A percentile compares a stretch with the other conserved stretches of the same genome.
Conservation (phyloP, 768 basidiomycete genomes). For the Lyophyllum semitale region DNA sequence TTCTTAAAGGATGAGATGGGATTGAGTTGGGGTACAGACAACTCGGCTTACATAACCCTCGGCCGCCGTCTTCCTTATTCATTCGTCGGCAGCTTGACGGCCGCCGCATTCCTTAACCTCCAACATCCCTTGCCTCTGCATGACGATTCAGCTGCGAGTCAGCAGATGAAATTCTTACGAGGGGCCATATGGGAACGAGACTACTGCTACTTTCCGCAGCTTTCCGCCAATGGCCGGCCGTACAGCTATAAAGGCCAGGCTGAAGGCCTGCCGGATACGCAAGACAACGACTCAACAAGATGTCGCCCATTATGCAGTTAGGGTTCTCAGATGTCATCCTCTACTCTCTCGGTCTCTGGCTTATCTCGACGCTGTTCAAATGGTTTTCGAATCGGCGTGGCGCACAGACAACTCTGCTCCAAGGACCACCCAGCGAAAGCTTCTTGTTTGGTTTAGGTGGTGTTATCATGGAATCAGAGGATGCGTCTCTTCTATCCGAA, state of each 20-base stretch:
- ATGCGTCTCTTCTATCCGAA: conserved; percentile 38
- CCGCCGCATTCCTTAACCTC: background rate
- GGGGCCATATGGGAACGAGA: no score
- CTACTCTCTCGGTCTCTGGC: conserved; percentile 6
- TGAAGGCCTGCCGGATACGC: background rate
- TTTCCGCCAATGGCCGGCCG: no score
- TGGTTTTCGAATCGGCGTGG: background rate
- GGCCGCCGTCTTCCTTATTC: background rate
- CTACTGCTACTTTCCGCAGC: no score
- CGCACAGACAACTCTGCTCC: conserved; percentile 32
- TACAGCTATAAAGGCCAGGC: background rate
- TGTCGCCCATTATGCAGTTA: conserved; percentile 7
- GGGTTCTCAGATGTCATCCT: conserved; percentile 2
- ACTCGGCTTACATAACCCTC: background rate
- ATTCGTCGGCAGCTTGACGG: no score
- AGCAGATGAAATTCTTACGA: no score
- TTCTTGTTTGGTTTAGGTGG: conserved; percentile 41
- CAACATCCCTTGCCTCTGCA: no score
- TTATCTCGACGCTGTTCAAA: conserved; percentile 3
- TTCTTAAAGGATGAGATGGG: no score
- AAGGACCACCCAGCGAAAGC: conserved; percentile 43
- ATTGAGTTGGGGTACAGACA: conserved; percentile 1
- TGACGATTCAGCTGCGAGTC: no score
- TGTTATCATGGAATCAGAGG: conserved; percentile 26
- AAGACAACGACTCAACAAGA: background rate